Evolutionary conservation across 345 rosid species (phyloP).

Genomic region (Salix koriyanagi): DNA sequence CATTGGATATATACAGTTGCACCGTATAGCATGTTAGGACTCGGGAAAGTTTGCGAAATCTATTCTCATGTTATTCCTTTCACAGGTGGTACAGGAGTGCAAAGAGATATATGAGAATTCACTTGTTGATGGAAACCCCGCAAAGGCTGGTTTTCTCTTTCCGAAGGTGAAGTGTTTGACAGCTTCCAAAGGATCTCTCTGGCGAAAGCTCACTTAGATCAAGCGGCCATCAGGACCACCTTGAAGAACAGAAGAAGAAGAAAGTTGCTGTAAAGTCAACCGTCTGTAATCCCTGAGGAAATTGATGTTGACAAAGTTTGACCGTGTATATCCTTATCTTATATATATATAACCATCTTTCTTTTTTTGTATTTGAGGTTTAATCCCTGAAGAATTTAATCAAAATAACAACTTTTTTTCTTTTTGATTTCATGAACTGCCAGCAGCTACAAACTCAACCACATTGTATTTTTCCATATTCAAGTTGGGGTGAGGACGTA

Average conservation of each 20-base stretch:
- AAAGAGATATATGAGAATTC: slow-evolving; percentile 90
- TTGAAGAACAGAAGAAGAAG: not conserved
- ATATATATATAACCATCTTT: no score
- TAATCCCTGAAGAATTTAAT: not conserved
- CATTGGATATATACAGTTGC: not conserved
- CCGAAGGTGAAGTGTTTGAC: slow-evolving; percentile 75
- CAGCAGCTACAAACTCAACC: not conserved
- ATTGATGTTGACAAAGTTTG: not conserved
- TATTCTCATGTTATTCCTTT: not conserved
- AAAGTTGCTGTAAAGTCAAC: not conserved
- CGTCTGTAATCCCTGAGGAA: not conserved
- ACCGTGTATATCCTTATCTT: not conserved
- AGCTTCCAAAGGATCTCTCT: slow-evolving; percentile 60
- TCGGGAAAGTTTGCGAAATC: not conserved
- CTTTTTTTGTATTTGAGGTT: no score
- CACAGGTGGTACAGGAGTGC: slow-evolving; percentile 96
- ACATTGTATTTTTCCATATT: not conserved
- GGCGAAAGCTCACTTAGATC: slow-evolving; percentile 45
- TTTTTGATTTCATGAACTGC: not conserved
- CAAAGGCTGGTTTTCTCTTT: slow-evolving; percentile 81
- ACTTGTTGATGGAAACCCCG: slow-evolving; percentile 74
- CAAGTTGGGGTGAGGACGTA: not conserved
- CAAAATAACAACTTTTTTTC: not conserved
- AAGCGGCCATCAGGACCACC: not conserved
- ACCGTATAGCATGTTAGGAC: not conserved